Evolutionary conservation across 805 yeast species (phyloP).

Genomic region (Wickerhamomyces hampshirensis): DNA sequence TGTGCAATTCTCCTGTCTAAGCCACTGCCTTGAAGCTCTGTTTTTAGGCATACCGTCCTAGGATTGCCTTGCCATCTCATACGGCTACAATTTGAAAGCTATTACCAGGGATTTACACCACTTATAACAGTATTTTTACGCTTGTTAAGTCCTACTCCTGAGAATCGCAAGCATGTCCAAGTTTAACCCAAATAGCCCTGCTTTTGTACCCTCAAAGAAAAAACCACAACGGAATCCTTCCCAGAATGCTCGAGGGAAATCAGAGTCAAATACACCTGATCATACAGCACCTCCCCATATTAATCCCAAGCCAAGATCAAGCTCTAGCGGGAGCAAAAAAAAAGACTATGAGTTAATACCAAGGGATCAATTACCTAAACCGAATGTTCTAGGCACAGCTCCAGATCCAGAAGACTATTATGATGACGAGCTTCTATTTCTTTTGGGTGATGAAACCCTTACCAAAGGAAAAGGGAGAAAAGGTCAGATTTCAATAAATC

Average conservation of each 20-base stretch:
- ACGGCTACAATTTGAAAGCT: too few relatives aligned
- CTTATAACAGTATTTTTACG: too few relatives aligned
- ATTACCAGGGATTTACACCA: too few relatives aligned
- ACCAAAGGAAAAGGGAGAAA: conserved; percentile 32
- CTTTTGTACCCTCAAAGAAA: conserved; percentile 16
- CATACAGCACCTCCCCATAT: conserved; percentile 17
- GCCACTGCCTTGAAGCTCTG: too few relatives aligned
- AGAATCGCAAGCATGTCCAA: conserved; percentile 6
- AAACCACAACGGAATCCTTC: background rate
- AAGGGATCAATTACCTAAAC: too few relatives aligned
- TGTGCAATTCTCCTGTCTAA: too few relatives aligned
- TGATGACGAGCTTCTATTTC: conserved; percentile 23
- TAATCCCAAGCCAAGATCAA: conserved; percentile 6
- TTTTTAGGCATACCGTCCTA: too few relatives aligned
- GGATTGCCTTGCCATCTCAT: too few relatives aligned
- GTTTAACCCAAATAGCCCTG: conserved; percentile 17
- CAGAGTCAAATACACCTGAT: conserved; percentile 13
- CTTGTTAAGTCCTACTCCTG: too few relatives aligned
- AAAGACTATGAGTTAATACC: too few relatives aligned
- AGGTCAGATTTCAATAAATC: conserved; percentile 53
- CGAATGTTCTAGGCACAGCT: too few relatives aligned
- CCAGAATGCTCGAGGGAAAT: conserved; percentile 2
- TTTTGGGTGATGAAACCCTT: conserved; percentile 31
- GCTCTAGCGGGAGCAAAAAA: background rate
- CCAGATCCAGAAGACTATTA: too few relatives aligned